Conservation (phyloP, 495 filamentous ascomycete species). For the Xylaria bambusicola region DNA sequence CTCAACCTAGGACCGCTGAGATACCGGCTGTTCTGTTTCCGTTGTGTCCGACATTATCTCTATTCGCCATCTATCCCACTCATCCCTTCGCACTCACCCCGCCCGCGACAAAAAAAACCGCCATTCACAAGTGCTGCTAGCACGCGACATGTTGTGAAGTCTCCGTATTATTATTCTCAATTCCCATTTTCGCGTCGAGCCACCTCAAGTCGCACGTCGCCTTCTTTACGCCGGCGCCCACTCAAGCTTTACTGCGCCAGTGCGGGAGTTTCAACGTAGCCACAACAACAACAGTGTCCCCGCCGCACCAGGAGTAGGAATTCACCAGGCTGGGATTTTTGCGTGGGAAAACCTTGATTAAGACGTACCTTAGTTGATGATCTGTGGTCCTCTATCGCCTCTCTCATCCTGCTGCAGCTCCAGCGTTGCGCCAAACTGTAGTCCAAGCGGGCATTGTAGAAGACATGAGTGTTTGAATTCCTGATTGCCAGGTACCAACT, state of each 20-base stretch:
- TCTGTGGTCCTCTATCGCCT: slow-evolving; percentile 16
- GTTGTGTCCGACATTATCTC: no score
- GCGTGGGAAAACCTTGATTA: slow-evolving; percentile 26
- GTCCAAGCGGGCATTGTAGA: slow-evolving; percentile 32
- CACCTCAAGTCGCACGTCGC: neutral
- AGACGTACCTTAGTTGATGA: slow-evolving; percentile 27
- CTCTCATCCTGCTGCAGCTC: slow-evolving; percentile 9
- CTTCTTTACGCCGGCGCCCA: neutral
- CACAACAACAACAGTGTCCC: neutral
- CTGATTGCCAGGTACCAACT: slow-evolving; percentile 24
- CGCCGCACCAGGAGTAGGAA: slow-evolving; percentile 1
- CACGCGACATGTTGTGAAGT: neutral
- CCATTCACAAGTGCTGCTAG: neutral
- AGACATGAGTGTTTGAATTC: slow-evolving; percentile 36
- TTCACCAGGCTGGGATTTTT: slow-evolving; percentile 23
- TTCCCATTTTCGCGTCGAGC: neutral
- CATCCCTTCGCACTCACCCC: neutral
- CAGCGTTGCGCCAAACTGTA: slow-evolving; percentile 15
- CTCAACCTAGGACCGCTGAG: no score
- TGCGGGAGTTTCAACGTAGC: neutral
- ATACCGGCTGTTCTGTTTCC: no score
- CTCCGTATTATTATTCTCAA: neutral
- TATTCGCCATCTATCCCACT: no score
- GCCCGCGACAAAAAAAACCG: neutral
- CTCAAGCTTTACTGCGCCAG: neutral